Evolutionary conservation across 163 green algal species (phyloP).

Genomic region (Trebouxiophyceae sp.): DNA sequence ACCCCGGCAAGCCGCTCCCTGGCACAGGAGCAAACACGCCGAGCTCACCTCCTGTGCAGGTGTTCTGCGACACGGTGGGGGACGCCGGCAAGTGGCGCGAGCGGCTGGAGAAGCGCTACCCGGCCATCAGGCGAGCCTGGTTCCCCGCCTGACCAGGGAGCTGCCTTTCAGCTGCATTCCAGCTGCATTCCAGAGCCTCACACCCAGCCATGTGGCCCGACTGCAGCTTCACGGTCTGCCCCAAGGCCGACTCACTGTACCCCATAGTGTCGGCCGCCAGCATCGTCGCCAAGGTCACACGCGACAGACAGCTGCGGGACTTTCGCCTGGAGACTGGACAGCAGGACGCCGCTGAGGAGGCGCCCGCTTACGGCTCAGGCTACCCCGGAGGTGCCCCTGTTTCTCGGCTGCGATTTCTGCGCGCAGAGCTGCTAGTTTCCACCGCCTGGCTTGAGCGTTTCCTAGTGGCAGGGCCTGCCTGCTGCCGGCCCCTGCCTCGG

Average conservation of each 20-base stretch:
- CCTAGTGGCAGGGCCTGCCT: no score
- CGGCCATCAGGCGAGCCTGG: conserved; percentile 35
- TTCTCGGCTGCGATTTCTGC: no score
- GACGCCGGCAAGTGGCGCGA: conserved; percentile 63
- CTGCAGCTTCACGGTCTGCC: conserved; percentile 70
- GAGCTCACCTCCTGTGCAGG: no score
- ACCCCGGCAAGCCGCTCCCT: no score
- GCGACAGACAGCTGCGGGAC: conserved; percentile 17
- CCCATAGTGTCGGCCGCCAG: conserved; percentile 87
- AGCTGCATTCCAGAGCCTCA: background rate
- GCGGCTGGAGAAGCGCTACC: conserved; percentile 56
- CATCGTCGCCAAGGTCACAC: conserved; percentile 90
- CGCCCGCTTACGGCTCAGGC: background rate
- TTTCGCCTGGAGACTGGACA: no score
- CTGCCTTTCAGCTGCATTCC: background rate
- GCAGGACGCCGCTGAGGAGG: conserved; percentile 23
- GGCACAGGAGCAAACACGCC: no score
- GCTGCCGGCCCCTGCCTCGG: no score
- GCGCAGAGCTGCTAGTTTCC: no score
- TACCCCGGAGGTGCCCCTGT: no score
- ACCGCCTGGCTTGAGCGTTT: no score
- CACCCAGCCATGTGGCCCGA: background rate
- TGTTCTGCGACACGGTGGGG: conserved; percentile 90
- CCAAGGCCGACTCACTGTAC: conserved; percentile 89
- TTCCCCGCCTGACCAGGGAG: background rate